phyloP scores from a whole-genome alignment of 1,139 yeast genomes.

The Yamadazyma triangularis region DNA sequence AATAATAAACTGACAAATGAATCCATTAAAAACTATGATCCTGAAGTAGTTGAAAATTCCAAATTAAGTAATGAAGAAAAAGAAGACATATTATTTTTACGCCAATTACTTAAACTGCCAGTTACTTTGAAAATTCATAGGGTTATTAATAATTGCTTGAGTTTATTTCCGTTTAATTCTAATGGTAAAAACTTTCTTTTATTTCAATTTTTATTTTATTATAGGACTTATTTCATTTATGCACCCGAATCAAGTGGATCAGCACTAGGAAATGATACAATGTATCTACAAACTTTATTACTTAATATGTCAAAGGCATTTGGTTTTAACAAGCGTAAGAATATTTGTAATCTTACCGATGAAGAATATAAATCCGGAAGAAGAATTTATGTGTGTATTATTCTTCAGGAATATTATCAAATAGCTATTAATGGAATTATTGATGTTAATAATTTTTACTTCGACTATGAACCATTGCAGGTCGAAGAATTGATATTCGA shows the following conservation, averaged over 20 bases:
- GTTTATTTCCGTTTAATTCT: conserved; percentile 18
- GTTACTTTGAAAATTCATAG: conserved; percentile 22
- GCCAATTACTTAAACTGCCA: conserved; percentile 14
- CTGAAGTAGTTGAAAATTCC: neutral
- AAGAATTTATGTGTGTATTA: conserved; percentile 1
- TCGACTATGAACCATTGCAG: neutral
- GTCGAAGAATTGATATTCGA: neutral
- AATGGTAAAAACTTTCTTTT: conserved; percentile 2
- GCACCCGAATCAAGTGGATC: conserved; percentile 4
- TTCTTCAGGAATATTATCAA: conserved; percentile 1
- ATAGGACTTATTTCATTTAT: conserved; percentile 2
- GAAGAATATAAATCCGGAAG: conserved; percentile 3
- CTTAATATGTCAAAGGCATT: conserved; percentile 1
- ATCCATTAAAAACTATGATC: conserved; percentile 2
- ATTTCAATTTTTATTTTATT: conserved; percentile 5
- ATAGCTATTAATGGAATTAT: conserved; percentile 1
- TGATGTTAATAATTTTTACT: neutral
- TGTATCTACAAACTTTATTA: conserved; percentile 1
- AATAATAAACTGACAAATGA: conserved; percentile 8
- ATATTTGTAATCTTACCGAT: conserved; percentile 1
- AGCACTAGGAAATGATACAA: conserved; percentile 1
- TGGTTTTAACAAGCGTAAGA: conserved; percentile 2
- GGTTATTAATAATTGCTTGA: conserved; percentile 25
- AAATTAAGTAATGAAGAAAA: neutral
- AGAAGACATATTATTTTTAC: conserved; percentile 1